Evolutionary conservation across 225 moss, liverwort and hornwort species (phyloP), one percentile per base, ranked within the genome.

Genomic region (Marchantia polymorpha): DNA sequence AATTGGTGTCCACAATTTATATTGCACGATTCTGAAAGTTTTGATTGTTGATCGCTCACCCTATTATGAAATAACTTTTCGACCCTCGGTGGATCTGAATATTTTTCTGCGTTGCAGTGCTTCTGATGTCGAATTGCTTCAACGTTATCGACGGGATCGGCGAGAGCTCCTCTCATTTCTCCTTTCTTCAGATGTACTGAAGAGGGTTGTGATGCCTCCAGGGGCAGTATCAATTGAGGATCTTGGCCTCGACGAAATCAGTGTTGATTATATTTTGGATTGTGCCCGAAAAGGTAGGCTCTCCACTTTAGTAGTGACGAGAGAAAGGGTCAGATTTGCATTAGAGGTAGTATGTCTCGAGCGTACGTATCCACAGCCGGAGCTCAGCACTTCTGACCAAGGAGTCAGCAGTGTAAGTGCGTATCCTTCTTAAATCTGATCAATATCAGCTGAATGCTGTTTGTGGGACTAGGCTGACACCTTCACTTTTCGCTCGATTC

Each of bases 151-250:
- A 54, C 85, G 93, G 50, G 96, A 97, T 77, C 93, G 96, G 70
- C 90, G 96, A 64, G 94, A 94, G 86, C 91, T 97, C 74, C 89
- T 97, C 20, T 87, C 81, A 52, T 97, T 92, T 81, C 87, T 97
- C 49, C 88, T 97, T 39, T 89, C 94, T 51, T 91, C 96, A 72
- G 94, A 92, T 87, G 85, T 92, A 86, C 87, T 97, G 67, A 94
- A 94, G 91, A 97, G 92, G 88, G 96, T 97, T 49, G 86, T 97
- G 20, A 93, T 97, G 96, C 96, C 96, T 25, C 96, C 96, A 12
- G 96, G 96, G 79, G 96, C 96, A 55, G 93, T 97, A 12, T 89
- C 94, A 22, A 91, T 93, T 67, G 94, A 94, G 64, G 96, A 97
- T 76, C 91, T 97, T 59, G 92, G 93, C 85, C 83, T 97, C 78